Conservation (phyloP, 345 rosid genomes). For the Brassica nigra region DNA sequence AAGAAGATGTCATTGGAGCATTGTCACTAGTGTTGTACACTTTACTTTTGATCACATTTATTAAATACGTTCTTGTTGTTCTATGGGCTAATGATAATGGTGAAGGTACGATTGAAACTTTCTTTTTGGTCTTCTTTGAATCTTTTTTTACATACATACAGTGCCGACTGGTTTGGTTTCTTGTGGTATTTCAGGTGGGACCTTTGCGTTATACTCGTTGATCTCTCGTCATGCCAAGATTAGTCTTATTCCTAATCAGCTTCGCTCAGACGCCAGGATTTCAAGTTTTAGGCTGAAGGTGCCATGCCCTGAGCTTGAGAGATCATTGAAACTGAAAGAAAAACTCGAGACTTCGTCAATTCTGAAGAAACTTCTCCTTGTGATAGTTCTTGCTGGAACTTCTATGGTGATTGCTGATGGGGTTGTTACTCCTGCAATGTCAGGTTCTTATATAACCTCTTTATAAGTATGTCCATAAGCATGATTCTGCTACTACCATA, state of each 20-base stretch:
- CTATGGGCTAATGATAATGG: conserved; percentile 99
- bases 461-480: conserved; percentile 27
- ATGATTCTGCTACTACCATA: conserved; percentile 5
- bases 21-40: conserved; percentile 88
- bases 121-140: not conserved
- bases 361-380: conserved; percentile 77
- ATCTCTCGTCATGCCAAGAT: conserved; percentile 97
- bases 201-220: conserved; percentile 94
- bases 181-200: conserved; percentile 67
- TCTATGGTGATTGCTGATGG: conserved; percentile 99
- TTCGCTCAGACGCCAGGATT: conserved; percentile 92
- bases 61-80: conserved; percentile 92
- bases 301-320: conserved; percentile 96
- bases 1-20: conserved; percentile 93
- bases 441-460: conserved; percentile 61
- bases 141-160: not conserved
- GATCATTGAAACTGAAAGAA: conserved; percentile 93
- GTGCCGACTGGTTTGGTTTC: not conserved
- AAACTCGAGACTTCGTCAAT: conserved; percentile 78
- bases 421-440: conserved; percentile 96
- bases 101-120: conserved; percentile 63
- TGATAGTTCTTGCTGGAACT: conserved; percentile 93
- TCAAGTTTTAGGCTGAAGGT: conserved; percentile 97
- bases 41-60: conserved; percentile 80
- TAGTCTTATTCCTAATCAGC: conserved; percentile 96